Evolutionary conservation across 495 filamentous ascomycete species (phyloP).

Genomic region (Polyplosphaeria fusca): DNA sequence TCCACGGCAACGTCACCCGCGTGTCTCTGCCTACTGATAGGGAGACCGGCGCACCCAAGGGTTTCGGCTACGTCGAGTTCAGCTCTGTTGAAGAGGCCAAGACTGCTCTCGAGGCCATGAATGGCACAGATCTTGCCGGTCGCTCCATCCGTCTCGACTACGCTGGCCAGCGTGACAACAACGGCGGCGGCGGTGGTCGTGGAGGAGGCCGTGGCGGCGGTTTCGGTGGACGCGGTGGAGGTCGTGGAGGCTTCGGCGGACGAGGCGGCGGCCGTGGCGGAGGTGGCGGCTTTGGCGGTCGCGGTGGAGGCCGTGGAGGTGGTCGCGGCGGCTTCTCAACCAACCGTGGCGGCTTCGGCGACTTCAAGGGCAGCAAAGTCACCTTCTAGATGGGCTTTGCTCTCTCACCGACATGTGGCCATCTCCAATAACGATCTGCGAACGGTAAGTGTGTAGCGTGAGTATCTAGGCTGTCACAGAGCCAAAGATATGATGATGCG

Average conservation of each 20-base stretch:
- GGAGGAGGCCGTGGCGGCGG: slow-evolving; percentile 50
- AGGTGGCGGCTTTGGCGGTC: slow-evolving; percentile 51
- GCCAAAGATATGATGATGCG: too few species aligned
- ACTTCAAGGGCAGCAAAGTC: slow-evolving; percentile 89
- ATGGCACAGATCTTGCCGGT: slow-evolving; percentile 72
- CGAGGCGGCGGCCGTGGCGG: slow-evolving; percentile 51
- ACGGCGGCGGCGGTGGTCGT: slow-evolving; percentile 53
- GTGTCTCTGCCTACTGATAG: slow-evolving; percentile 88
- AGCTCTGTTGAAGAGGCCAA: slow-evolving; percentile 80
- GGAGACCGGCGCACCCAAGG: slow-evolving; percentile 84
- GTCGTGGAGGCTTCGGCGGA: slow-evolving; percentile 55
- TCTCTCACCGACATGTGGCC: too few species aligned
- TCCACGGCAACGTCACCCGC: slow-evolving; percentile 65
- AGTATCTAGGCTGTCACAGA: too few species aligned
- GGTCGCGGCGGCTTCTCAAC: slow-evolving; percentile 47
- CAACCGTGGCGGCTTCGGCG: slow-evolving; percentile 71
- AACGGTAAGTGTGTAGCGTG: too few species aligned
- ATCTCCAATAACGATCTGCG: too few species aligned
- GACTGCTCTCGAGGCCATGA: slow-evolving; percentile 60
- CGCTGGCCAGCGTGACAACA: slow-evolving; percentile 68
- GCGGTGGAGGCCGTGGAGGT: slow-evolving; percentile 49
- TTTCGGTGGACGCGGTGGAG: slow-evolving; percentile 52
- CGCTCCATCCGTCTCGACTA: slow-evolving; percentile 87
- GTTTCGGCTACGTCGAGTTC: slow-evolving; percentile 92
- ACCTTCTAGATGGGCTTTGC: slow-evolving; percentile 60